Evolutionary conservation across 768 basidiomycete species (phyloP).

Genomic region (Suillus subluteus): DNA sequence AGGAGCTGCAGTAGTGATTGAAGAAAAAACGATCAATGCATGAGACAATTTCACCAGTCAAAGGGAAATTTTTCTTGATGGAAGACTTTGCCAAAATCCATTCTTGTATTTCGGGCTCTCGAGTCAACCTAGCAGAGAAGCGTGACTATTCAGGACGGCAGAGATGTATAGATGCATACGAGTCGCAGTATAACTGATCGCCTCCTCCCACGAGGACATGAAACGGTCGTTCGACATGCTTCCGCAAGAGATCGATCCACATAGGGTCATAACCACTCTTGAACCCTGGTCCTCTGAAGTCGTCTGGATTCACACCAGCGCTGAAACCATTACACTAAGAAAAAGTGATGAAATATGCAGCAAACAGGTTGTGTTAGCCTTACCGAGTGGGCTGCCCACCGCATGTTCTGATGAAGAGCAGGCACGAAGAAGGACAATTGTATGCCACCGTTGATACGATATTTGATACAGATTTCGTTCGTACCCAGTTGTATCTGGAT

Average conservation of each 20-base stretch:
- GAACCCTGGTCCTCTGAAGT: slow-evolving; percentile 82
- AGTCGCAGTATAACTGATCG: slow-evolving; percentile 89
- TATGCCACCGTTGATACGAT: slow-evolving; percentile 82
- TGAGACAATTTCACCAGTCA: slow-evolving; percentile 71
- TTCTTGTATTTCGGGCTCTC: slow-evolving; percentile 86
- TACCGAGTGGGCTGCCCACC: slow-evolving; percentile 89
- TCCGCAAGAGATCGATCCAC: slow-evolving; percentile 89
- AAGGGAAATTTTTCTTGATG: slow-evolving; percentile 56
- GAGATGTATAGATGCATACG: slow-evolving; percentile 42
- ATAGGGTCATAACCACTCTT: slow-evolving; percentile 86
- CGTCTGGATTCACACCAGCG: slow-evolving; percentile 86
- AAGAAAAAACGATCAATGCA: slow-evolving; percentile 90
- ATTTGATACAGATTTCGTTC: slow-evolving; percentile 76
- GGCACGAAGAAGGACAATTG: slow-evolving; percentile 84
- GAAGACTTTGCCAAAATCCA: slow-evolving; percentile 74
- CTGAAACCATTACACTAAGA: slow-evolving; percentile 86
- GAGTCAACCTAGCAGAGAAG: slow-evolving; percentile 56
- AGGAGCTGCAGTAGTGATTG: slow-evolving; percentile 87
- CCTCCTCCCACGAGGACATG: slow-evolving; percentile 94
- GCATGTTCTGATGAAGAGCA: slow-evolving; percentile 78
- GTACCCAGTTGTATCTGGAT: slow-evolving; percentile 76
- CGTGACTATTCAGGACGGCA: slow-evolving; percentile 10
- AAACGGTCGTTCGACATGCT: slow-evolving; percentile 80
- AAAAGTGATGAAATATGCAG: slow-evolving; percentile 3
- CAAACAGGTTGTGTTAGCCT: slow-evolving; percentile 21